Percentiles rank a stretch among this genome's conserved stretches.
These are phyloP conservation scores for Leccinum fibrillosum DNA, from an alignment of 768 basidiomycete species.

Conservation along the genomic window DNA sequence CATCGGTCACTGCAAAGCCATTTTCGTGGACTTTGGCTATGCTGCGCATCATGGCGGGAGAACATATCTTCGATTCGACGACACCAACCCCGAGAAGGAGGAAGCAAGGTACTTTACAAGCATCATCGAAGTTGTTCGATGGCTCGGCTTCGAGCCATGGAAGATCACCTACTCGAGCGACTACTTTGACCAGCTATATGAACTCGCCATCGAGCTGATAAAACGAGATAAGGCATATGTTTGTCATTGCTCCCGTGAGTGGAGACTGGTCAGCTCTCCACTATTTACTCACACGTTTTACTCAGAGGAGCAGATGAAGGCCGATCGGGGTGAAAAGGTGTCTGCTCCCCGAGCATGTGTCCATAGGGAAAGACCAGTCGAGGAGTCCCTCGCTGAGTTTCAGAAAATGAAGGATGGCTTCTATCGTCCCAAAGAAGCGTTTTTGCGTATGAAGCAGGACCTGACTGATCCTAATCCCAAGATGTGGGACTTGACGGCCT, in stretches of 20 bases:
- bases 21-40: constrained; percentile 98
- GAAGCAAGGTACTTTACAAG: constrained; percentile 96
- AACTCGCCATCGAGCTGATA: constrained; percentile 84
- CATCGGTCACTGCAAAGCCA: constrained; percentile 97
- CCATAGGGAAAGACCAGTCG: constrained; percentile 84
- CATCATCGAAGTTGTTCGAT: constrained; percentile 91
- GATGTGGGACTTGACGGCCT: constrained; percentile 99
- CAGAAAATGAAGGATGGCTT: constrained; percentile 88
- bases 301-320: constrained; percentile 88
- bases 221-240: constrained; percentile 92
- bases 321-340: constrained; percentile 80
- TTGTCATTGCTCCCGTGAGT: constrained; percentile 92
- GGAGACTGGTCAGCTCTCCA: neutral
- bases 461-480: constrained; percentile 90
- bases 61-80: constrained; percentile 94
- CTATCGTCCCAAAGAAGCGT: constrained; percentile 89
- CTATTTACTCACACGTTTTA: constrained; percentile 1
- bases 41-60: constrained; percentile 91
- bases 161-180: constrained; percentile 99
- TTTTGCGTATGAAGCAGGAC: constrained; percentile 97
- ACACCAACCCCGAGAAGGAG: constrained; percentile 98
- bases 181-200: constrained; percentile 86
- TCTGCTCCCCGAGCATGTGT: constrained; percentile 78
- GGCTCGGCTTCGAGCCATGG: constrained; percentile 98
- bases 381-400: constrained; percentile 86